phyloP scores from a whole-genome alignment of 495 filamentous ascomycete species.

The Talaromyces borbonicus region DNA sequence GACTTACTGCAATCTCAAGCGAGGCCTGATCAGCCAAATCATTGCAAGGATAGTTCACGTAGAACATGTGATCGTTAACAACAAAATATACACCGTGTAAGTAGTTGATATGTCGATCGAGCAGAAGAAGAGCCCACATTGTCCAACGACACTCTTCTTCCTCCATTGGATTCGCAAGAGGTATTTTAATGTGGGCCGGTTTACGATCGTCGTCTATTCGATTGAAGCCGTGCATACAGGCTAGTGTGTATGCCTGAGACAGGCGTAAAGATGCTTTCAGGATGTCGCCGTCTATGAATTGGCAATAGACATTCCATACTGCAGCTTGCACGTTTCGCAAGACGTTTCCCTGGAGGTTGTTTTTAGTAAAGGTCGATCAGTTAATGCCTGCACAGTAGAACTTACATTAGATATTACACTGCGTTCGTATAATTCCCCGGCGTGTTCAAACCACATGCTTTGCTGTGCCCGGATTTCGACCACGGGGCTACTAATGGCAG shows the following conservation, averaged over 20 bases:
- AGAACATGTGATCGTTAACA: constrained; percentile 1
- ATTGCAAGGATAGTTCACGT: constrained; percentile 4
- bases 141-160: constrained; percentile 3
- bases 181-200: neutral
- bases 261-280: neutral
- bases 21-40: neutral
- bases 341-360: neutral
- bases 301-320: constrained; percentile 2
- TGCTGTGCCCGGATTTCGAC: neutral
- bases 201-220: constrained; percentile 3
- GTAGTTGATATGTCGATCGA: neutral
- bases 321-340: constrained; percentile 1
- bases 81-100: constrained; percentile 1
- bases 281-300: neutral
- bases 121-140: constrained; percentile 2
- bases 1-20: neutral
- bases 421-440: neutral
- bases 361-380: neutral
- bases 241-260: neutral
- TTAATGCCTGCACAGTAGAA: neutral
- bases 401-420: neutral
- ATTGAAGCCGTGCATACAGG: neutral
- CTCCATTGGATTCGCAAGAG: neutral
- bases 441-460: neutral
- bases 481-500: neutral